Evolutionary conservation across 805 yeast species (phyloP).

Genomic region (Pichia deserticola): DNA sequence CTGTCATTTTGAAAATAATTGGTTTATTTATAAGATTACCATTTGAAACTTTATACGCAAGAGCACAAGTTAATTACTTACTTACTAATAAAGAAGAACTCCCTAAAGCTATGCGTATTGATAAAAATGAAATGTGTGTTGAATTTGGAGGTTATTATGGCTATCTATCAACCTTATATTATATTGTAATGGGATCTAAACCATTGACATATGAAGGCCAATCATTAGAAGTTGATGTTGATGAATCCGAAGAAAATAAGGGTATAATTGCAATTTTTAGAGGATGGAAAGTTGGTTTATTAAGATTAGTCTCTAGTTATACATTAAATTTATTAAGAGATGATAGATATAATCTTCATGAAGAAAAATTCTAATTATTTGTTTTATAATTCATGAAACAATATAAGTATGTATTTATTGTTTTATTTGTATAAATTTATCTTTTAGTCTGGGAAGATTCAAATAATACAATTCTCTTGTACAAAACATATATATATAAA

Average conservation of each 20-base stretch:
- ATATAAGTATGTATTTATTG: not conserved
- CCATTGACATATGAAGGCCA: conserved; percentile 22
- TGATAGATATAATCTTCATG: conserved; percentile 33
- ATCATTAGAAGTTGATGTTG: conserved; percentile 23
- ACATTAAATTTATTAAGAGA: conserved; percentile 59
- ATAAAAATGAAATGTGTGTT: conserved; percentile 47
- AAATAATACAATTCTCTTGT: no score
- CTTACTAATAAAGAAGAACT: conserved; percentile 26
- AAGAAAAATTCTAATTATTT: conserved; percentile 29
- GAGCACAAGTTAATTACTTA: conserved; percentile 72
- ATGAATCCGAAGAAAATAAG: conserved; percentile 32
- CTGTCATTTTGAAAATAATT: conserved; percentile 51
- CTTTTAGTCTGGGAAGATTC: no score
- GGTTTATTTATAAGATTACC: conserved; percentile 79
- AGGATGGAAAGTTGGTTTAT: conserved; percentile 86
- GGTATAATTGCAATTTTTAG: conserved; percentile 56
- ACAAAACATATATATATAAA: no score
- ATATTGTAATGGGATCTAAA: conserved; percentile 33
- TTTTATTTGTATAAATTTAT: no score
- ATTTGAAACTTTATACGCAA: conserved; percentile 73
- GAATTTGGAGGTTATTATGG: conserved; percentile 52
- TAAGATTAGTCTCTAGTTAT: conserved; percentile 78
- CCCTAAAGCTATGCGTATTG: conserved; percentile 39
- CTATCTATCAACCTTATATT: conserved; percentile 45
- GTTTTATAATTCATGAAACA: not conserved